Evolutionary conservation across 2,329 filamentous ascomycete genomes (phyloP), one percentile per base, ranked within the genome.

Genomic region (Bipolaris gigantea): DNA sequence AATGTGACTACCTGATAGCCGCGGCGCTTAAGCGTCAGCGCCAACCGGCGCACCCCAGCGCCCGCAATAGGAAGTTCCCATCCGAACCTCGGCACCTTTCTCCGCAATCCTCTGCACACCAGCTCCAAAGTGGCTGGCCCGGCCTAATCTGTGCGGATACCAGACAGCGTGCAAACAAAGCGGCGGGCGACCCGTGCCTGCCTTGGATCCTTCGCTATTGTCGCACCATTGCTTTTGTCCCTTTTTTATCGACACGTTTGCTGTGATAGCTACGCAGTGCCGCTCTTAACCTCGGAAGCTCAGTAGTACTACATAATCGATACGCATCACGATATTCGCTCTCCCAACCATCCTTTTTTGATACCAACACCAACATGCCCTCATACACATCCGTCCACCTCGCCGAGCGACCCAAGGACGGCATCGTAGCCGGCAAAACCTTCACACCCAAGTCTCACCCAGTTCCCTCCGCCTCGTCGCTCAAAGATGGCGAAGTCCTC

Each of bases 401-500:
- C 54, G 85, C 83, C 48, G 81, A 89, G 74, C 80, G 88, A 45
- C 88, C 88, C 9, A 79, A 74, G 49, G 78, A 73, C 48, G 74
- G 79, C 55, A 86, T 90, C 71, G 71, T 89, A 50, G 83, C 85
- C 2, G 86, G 85, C 55, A 74, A 84, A 69, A 90, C 88, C 13
- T 89, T 90, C 74, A 75, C 74, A 35, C 65, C 80, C 33, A 80
- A 84, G 64, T 77, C 76, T 42, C 73, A 77, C 1, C 77, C 82
- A 1, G 77, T 83, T 4, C 71, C 79, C 6, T 63, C 69, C 1
- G 73, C 75, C 35, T 63, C 69, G 1, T 78, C 83, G 56, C 78
- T 88, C 38, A 80, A 86, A 69, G 81, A 85, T 77, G 86, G 86
- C 60, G 76, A 90, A 67, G 78, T 90, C 50, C 79, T 90, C 54